phyloP scores from a whole-genome alignment of 768 basidiomycete species.

The Atractiella rhizophila region DNA sequence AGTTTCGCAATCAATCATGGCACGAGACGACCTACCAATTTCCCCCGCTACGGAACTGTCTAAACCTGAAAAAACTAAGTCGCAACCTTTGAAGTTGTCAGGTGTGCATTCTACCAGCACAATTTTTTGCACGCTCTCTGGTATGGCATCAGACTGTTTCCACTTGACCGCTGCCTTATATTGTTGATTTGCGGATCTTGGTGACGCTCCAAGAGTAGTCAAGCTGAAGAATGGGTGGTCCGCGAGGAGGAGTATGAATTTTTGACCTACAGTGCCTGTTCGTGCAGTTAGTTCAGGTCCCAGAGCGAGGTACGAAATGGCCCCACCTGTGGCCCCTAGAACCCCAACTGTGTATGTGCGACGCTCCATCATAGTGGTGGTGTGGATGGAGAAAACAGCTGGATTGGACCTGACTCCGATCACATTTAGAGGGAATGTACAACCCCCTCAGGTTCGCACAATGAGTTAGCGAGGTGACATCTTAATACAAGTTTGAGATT shows the following conservation, averaged over 20 bases:
- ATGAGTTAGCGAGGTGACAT: too few relatives aligned
- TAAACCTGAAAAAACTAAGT: constrained; percentile 78
- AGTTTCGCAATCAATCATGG: not conserved
- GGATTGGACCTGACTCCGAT: too few relatives aligned
- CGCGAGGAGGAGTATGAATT: constrained; percentile 70
- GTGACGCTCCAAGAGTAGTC: constrained; percentile 65
- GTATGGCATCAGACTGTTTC: constrained; percentile 67
- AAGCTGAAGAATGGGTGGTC: constrained; percentile 73
- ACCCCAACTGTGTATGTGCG: too few relatives aligned
- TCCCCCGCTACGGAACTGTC: constrained; percentile 86
- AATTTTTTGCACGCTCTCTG: constrained; percentile 34
- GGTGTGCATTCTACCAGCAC: constrained; percentile 53
- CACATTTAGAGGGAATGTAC: too few relatives aligned
- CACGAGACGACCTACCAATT: constrained; percentile 39
- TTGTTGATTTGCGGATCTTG: constrained; percentile 56
- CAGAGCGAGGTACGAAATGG: not conserved
- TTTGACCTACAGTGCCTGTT: constrained; percentile 64
- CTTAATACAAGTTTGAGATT: too few relatives aligned
- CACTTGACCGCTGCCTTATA: constrained; percentile 49
- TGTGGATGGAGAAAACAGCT: too few relatives aligned
- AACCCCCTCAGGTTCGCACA: too few relatives aligned
- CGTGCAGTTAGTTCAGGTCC: not conserved
- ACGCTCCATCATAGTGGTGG: not conserved
- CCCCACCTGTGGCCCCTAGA: not conserved
- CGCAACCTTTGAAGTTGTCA: constrained; percentile 50